Evolutionary conservation across 176 grass and related monocot genomes (phyloP), one percentile per base, ranked within the genome.

Genomic region (Avena atlantica): DNA sequence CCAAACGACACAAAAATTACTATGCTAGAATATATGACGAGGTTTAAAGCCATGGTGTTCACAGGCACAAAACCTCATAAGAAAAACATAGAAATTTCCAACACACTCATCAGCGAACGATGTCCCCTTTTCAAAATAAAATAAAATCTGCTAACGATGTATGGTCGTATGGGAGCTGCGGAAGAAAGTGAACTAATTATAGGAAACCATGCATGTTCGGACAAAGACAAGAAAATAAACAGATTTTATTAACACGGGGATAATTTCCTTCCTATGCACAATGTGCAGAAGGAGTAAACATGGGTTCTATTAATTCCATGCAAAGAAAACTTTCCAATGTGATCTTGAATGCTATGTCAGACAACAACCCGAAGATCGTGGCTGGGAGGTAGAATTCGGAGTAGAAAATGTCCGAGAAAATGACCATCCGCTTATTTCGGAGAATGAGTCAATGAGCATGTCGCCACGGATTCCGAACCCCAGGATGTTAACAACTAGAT

Each of bases 61-160:
- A 57, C 55, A 57, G 55, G 55, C 55, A 8, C 5, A 57, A 59
- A 59, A 59, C 7, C 2, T 59, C 56, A 59, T 6, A n/a, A 59
- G 56, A 6, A 24, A 62, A 24, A 34, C n/a, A 23, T 21, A 12
- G 9, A 25, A 23, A 12, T 25, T 24, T 23, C 21, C 21, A 27
- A 24, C 60, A n/a, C n/a, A n/a, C 94, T 98, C 31, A 34, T 34
- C 31, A 34, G 31, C 31, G 31, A 34, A 34, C 31, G 31, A 34
- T 34, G 31, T 4, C 31, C 31, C 31, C 3, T 34, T 34, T 34
- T 34, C 31, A 34, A 34, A 34, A 34, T 34, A 34, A 34, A 34
- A 34, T 34, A 34, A 34, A 34, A 34, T 34, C 31, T 34, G 31
- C 31, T 34, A 34, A 34, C 31, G 31, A 34, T 0, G 31, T 34